Evolutionary conservation across 805 yeast genomes (phyloP).

Genomic region (Candida fluviatilis): DNA sequence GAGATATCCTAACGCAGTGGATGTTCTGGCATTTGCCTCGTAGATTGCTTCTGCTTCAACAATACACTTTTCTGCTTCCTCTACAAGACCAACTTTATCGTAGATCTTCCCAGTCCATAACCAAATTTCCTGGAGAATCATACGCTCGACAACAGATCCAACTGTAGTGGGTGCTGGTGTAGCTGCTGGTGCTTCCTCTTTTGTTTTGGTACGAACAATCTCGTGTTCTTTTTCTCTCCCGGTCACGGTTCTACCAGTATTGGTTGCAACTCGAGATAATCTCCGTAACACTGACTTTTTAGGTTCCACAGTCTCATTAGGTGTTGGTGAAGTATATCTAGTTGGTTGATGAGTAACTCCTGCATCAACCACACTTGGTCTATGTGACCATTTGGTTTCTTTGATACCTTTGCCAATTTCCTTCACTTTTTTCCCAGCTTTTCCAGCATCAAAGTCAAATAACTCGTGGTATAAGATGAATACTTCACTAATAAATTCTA

Average conservation of each 20-base stretch:
- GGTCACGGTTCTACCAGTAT: conserved; percentile 1
- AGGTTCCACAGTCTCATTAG: conserved; percentile 4
- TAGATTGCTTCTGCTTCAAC: conserved; percentile 59
- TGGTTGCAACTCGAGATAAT: conserved; percentile 4
- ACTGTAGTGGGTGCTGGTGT: not conserved
- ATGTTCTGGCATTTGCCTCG: conserved; percentile 45
- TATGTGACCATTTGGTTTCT: conserved; percentile 32
- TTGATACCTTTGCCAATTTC: conserved; percentile 4
- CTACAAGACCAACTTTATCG: conserved; percentile 45
- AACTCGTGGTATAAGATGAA: conserved; percentile 54
- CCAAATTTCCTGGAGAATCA: conserved; percentile 63
- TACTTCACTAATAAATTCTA: conserved; percentile 64
- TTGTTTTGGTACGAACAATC: too few relatives aligned
- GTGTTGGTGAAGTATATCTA: not conserved
- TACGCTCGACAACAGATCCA: conserved; percentile 20
- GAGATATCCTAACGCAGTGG: conserved; percentile 46
- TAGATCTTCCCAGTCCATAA: conserved; percentile 67
- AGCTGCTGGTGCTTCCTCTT: not conserved
- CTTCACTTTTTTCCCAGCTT: conserved; percentile 1
- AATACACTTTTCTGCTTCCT: conserved; percentile 68
- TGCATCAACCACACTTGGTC: conserved; percentile 40
- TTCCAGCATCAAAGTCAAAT: conserved; percentile 27
- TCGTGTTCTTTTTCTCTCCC: too few relatives aligned
- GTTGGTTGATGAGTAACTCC: conserved; percentile 3
- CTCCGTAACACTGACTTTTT: conserved; percentile 1